Evolutionary conservation across 208 protist species (phyloP), one percentile per base, ranked within the genome.

Genomic region (Trypanosoma theileri): DNA sequence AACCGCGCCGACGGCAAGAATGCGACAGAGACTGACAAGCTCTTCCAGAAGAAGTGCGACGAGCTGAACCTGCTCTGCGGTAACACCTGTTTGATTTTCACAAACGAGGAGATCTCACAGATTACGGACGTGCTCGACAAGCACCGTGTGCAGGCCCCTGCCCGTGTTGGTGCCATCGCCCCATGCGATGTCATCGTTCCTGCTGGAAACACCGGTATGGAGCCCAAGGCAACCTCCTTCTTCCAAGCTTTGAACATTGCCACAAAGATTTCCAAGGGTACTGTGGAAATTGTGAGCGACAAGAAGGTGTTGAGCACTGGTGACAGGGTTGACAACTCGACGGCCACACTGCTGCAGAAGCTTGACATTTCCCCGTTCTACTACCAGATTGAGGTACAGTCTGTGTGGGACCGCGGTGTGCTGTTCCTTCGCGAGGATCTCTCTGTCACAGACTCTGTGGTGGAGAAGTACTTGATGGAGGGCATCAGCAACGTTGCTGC

Each of bases 211-310:
- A 99, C 99, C 16, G 97, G 97, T 81, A 86, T 99, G 69, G 98
- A 99, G 76, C 98, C 99, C 59, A 97, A 94, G 48, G 92, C 99
- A 87, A 99, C 98, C 44, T 92, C 92, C 62, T 99, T 99, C 96
- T 98, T 99, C 89, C 98, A 99, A 89, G 98, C 98, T 16, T 88
- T 99, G 31, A 98, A 98, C 87, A 99, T 99, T 79, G 79, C 91
- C 35, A 99, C 98, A 63, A 99, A 99, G 95, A 99, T 99, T 84
- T 83, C 92, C 73, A 98, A 97, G 84, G 98, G 98, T 89, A 89
- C 88, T 57, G 98, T 99, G 60, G 98, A 99, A 83, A 99, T 99
- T 85, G 86, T 99, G 73, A 87, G 69, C 57, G 95, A 98, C 64
- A 96, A 99, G 67, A 89, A 96, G 68, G 80, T 99, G 41, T 88